Evolutionary conservation across 1,284 basidiomycete species (phyloP), one percentile per base, ranked within the genome.

Genomic region (Tremellales sp.): DNA sequence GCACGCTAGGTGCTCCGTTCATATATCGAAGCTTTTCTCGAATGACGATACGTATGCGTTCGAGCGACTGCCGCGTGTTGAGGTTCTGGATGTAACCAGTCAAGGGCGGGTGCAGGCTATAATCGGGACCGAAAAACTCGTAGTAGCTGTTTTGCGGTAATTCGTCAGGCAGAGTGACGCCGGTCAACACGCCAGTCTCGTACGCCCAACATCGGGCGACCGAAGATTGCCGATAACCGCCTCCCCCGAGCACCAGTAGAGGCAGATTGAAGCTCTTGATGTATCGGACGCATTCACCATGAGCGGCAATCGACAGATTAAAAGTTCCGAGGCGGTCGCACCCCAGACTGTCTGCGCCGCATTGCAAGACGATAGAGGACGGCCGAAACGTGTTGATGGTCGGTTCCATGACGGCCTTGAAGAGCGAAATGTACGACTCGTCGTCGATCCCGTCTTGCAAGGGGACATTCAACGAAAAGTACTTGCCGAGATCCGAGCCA

Each of bases 121-220:
- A 94, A 35, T 92, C 81, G 51, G 94, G 91, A 10, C 84, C 83
- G 73, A 97, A 99, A 75, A 93, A 97, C 2, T 86, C 81, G 67
- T 96, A 89, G 74, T 96, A 99, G 1, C 89, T 84, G 6, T 92
- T 97, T 10, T 78, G 76, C 0, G 94, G 94, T 4, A 98, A 82
- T 50, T 86, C 84, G 71, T 94, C 86, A 0, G 91, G 85, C 12
- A 98, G 82, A 15, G 81, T 76, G 0, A 86, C 83, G 15, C 90
- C 88, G 23, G 93, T 84, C n/a, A 93, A 81, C 0, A 98, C 87
- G 4, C 89, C 85, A 0, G 96, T 98, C 74, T 98, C 94, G 77
- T 97, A 97, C 10, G 94, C 87, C 94, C 94, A 98, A 69, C 94
- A 97, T n/a, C 94, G 82, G 39, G 89, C 89, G 48, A 98, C 94